A percentile compares a stretch with the other conserved stretches of the same genome.
Conservation (phyloP, 306 rosid genomes). For the Fagus sylvatica region DNA sequence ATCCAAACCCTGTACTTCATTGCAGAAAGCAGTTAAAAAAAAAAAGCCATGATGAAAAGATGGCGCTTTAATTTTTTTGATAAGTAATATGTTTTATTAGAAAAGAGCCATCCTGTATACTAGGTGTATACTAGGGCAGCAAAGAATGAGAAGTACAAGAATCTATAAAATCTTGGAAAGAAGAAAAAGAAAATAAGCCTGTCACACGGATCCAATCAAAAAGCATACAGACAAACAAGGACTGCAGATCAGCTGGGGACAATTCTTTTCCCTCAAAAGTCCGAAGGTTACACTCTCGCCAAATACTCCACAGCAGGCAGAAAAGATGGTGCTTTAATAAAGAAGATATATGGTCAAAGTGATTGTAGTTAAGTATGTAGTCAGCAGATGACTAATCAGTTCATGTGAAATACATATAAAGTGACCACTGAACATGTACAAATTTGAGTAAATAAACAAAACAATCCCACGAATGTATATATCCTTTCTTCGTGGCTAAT, state of each 20-base stretch:
- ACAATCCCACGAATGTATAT: background rate
- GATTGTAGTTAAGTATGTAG: background rate
- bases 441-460: background rate
- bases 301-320: no score
- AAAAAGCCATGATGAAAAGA: constrained; percentile 5
- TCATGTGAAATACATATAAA: background rate
- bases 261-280: no score
- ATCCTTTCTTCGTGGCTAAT: background rate
- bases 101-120: no score
- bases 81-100: no score
- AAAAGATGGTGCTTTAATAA: background rate
- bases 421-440: background rate
- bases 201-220: no score
- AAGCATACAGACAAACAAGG: no score
- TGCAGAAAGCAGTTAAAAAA: background rate
- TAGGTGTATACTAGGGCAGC: no score
- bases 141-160: no score
- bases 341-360: background rate
- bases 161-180: no score
- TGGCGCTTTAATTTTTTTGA: background rate
- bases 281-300: no score
- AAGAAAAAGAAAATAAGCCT: no score
- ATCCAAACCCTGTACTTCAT: constrained; percentile 78
- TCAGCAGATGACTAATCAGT: background rate
- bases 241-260: no score